These are phyloP conservation scores for Trametes meyenii DNA, from an alignment of 768 basidiomycete species.

Conservation along the genomic window DNA sequence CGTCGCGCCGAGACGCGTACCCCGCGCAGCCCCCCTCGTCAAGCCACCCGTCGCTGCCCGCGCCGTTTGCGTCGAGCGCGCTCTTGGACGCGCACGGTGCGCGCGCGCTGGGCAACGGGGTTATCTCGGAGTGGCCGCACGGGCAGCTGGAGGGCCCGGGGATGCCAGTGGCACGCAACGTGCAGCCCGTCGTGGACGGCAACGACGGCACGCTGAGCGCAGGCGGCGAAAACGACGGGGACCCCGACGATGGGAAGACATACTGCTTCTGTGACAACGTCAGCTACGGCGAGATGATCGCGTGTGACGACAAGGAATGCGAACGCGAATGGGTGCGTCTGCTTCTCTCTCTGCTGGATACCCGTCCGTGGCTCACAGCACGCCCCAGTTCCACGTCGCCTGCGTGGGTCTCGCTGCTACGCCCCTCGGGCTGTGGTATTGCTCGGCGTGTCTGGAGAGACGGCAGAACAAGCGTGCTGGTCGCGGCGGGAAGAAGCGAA, in stretches of 20 bases:
- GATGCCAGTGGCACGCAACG: slow-evolving; percentile 65
- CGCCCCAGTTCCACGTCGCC: slow-evolving; percentile 71
- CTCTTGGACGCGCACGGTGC: slow-evolving; percentile 21
- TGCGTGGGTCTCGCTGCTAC: slow-evolving; percentile 70
- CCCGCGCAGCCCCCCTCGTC: slow-evolving; percentile 54
- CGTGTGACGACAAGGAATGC: slow-evolving; percentile 82
- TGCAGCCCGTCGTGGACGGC: slow-evolving; percentile 38
- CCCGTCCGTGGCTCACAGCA: slow-evolving; percentile 9
- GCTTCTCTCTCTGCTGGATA: slow-evolving; percentile 4
- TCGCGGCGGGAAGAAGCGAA: slow-evolving; percentile 32
- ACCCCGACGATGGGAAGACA: slow-evolving; percentile 56
- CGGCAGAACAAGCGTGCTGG: slow-evolving; percentile 43
- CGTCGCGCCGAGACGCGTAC: slow-evolving; percentile 44
- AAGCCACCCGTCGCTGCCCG: slow-evolving; percentile 59
- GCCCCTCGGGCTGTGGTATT: slow-evolving; percentile 78
- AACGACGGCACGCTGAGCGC: slow-evolving; percentile 45
- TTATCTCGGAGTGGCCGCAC: slow-evolving; percentile 41
- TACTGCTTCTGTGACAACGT: slow-evolving; percentile 87
- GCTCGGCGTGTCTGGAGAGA: slow-evolving; percentile 64
- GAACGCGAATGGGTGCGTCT: slow-evolving; percentile 87
- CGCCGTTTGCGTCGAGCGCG: slow-evolving; percentile 36
- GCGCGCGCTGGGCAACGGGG: slow-evolving; percentile 39
- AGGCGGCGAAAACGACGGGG: slow-evolving; percentile 57
- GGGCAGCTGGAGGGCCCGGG: slow-evolving; percentile 76
- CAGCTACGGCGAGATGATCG: slow-evolving; percentile 95